Percentiles rank a stretch among this genome's conserved stretches.
Conservation (phyloP, 495 filamentous ascomycete genomes). For the Sphaerosporella brunnea region DNA sequence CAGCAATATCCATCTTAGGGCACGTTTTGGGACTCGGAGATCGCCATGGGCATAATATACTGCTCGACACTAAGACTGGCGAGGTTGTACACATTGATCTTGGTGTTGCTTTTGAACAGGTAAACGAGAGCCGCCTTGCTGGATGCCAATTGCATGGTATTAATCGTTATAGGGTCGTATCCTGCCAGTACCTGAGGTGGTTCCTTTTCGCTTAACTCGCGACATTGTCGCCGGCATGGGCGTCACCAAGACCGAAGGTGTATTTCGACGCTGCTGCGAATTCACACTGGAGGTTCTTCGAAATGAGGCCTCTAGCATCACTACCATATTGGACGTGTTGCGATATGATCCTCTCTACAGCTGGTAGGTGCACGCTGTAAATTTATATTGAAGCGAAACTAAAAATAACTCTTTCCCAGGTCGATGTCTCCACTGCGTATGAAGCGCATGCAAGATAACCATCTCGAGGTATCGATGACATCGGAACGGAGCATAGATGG, state of each 20-base stretch:
- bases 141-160: too few species aligned
- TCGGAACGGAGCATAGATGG: constrained; percentile 3
- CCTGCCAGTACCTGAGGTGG: constrained; percentile 80
- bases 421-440: constrained; percentile 72
- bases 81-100: constrained; percentile 96
- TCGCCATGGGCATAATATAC: constrained; percentile 88
- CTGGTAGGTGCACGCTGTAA: constrained; percentile 38
- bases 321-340: constrained; percentile 90
- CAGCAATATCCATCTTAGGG: constrained; percentile 86
- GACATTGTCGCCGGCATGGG: constrained; percentile 96
- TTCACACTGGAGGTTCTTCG: constrained; percentile 88
- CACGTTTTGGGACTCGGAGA: constrained; percentile 91
- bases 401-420: constrained; percentile 1
- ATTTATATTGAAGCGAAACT: neutral
- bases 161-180: constrained; percentile 47
- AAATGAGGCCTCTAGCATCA: constrained; percentile 83
- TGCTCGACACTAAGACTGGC: constrained; percentile 74
- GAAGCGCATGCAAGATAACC: constrained; percentile 49
- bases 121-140: too few species aligned
- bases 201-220: constrained; percentile 86
- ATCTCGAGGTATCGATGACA: neutral
- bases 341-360: constrained; percentile 91
- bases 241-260: constrained; percentile 83
- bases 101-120: constrained; percentile 80
- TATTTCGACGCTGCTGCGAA: constrained; percentile 91